These are phyloP conservation scores for Dionaea muscipula DNA, from an alignment of 179 eudicot genomes.

Conservation along the genomic window DNA sequence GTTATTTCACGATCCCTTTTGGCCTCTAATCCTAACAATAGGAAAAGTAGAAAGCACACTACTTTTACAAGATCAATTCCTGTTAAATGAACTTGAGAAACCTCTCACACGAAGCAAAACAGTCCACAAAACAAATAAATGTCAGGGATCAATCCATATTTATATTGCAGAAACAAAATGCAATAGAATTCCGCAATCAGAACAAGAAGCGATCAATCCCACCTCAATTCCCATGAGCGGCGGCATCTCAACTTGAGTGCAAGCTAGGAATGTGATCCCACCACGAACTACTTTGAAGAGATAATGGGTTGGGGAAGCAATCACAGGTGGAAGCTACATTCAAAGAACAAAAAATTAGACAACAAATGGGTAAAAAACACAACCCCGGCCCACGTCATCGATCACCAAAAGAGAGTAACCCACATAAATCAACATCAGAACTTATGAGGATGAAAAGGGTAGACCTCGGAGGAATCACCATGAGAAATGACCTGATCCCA, in stretches of 20 bases:
- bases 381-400: no score
- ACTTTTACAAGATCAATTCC: no score
- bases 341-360: constrained; percentile 12
- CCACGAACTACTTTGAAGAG: constrained; percentile 79
- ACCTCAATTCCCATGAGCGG: constrained; percentile 98
- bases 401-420: background rate
- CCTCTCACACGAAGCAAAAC: no score
- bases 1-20: no score
- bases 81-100: no score
- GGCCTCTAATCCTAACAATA: no score
- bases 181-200: no score
- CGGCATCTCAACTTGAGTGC: constrained; percentile 97
- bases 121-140: no score
- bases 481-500: constrained; percentile 75
- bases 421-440: background rate
- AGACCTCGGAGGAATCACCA: constrained; percentile 81
- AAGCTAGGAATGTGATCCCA: constrained; percentile 84
- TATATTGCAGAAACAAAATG: background rate
- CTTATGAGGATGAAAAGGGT: background rate
- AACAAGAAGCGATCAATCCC: constrained; percentile 10
- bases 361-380: no score
- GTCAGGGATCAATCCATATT: no score
- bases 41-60: no score
- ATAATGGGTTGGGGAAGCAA: constrained; percentile 96
- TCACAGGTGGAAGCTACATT: constrained; percentile 56